These are phyloP conservation scores for Trichoderma atroviride DNA, from an alignment of 2,329 filamentous ascomycete genomes.

Conservation along the genomic window DNA sequence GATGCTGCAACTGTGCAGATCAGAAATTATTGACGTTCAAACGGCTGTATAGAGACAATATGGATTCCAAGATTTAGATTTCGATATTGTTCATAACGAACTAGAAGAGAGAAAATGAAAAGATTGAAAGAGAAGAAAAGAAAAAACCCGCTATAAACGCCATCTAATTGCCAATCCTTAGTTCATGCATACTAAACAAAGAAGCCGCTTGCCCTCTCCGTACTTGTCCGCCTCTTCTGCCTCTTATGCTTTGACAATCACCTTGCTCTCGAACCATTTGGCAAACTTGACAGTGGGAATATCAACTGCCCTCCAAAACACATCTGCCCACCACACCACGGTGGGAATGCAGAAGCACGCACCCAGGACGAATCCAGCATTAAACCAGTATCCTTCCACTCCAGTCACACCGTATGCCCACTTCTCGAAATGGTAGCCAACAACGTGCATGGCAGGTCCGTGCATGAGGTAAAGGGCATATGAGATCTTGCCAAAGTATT, in stretches of 20 bases:
- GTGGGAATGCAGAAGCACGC: slow-evolving; percentile 52
- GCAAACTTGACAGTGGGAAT: slow-evolving; percentile 59
- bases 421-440: slow-evolving; percentile 56
- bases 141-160: slow-evolving; percentile 17
- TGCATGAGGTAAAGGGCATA: slow-evolving; percentile 66
- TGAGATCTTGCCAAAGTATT: slow-evolving; percentile 63
- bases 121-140: background rate
- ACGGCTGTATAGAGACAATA: background rate
- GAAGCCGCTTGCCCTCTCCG: background rate
- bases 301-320: slow-evolving; percentile 60
- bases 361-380: slow-evolving; percentile 51
- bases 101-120: background rate
- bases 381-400: slow-evolving; percentile 49
- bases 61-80: background rate
- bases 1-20: background rate
- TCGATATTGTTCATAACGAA: background rate
- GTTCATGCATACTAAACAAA: background rate
- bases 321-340: slow-evolving; percentile 57
- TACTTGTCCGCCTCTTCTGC: background rate
- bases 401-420: slow-evolving; percentile 54
- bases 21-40: background rate
- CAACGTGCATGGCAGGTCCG: slow-evolving; percentile 56
- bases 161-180: slow-evolving; percentile 1
- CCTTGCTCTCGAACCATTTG: slow-evolving; percentile 56
- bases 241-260: slow-evolving; percentile 38